Conservation (phyloP, 169 alveolate genomes). For the Cryptosporidium sp. region DNA sequence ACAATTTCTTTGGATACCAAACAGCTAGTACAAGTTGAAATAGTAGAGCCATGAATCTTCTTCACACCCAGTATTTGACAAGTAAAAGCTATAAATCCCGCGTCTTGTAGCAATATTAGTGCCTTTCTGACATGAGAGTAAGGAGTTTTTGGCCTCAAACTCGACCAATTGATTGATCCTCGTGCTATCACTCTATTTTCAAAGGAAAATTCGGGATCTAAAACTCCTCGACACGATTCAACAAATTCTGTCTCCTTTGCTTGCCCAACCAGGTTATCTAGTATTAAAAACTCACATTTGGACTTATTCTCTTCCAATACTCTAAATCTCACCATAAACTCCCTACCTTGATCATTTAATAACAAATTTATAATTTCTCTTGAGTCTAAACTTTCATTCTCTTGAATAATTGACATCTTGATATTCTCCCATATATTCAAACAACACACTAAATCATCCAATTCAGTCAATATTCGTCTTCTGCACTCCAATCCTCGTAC, state of each 20-base stretch:
- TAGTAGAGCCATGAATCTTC: neutral
- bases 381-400: neutral
- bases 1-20: neutral
- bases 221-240: too few species aligned
- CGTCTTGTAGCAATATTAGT: slow-evolving; percentile 8
- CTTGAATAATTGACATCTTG: neutral
- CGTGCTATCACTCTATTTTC: neutral
- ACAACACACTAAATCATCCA: slow-evolving; percentile 19
- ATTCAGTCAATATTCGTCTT: neutral
- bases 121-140: slow-evolving; percentile 30
- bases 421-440: slow-evolving; percentile 31
- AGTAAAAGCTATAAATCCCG: slow-evolving; percentile 13
- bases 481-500: neutral
- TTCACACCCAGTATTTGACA: slow-evolving; percentile 4
- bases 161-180: neutral
- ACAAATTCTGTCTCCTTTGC: neutral
- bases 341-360: neutral
- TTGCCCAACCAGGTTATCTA: neutral
- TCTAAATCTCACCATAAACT: neutral
- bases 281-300: neutral
- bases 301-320: neutral
- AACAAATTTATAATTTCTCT: neutral
- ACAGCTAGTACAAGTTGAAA: too few species aligned
- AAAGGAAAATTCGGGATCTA: too few species aligned
- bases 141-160: slow-evolving; percentile 26